Base-by-base conservation (phyloP, 2,329 filamentous ascomycete species). In the Colletotrichum chlorophyti region DNA sequence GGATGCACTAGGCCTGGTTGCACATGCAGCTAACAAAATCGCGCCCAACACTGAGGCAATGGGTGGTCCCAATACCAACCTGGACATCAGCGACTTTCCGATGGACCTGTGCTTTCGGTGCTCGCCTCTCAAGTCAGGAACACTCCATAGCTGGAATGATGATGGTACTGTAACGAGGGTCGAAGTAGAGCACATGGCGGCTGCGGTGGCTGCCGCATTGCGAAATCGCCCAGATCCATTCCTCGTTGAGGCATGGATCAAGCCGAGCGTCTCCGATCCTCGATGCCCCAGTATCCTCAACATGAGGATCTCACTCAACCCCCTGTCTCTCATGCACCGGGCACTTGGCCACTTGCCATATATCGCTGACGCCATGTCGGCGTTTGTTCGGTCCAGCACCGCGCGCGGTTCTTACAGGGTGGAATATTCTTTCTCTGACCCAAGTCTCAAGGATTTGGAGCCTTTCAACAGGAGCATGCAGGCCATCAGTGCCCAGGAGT, bases 381-480 rank as follows among this genome's bases (percentile, higher is more conserved):
- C 31, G 10, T 29, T 50, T 21, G 32, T 53, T 7, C 53, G 52
- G 15, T 45, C 38, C 3, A 7, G 10, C 8, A 11, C 9, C n/a
- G 57, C 51, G 11, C 15, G 5, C 9, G 51, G 43, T 4, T 15
- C 6, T 4, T 58, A 52, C 32, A n/a, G 24, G 6, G 58, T 52
- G 7, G 19, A 58, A 10, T 48, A 45, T 6, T 31, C 15, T 6
- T 49, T 51, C 9, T 32, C n/a, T 3, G 58, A 61, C 6, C 58
- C 61, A 12, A 59, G 53, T 15, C 31, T 63, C 11, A 62, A 62
- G 40, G 37, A 26, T 6, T 41, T 63, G 27, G n/a, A 23, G 4
- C 45, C 62, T 68, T 27, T 76, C 71, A 66, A 73, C 70, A 41
- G 45, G 8, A 57, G 51, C 15, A 27, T 70, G 70, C n/a, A 57